Conservation (phyloP, 2,329 filamentous ascomycete genomes). For the Aspergillus persii region DNA sequence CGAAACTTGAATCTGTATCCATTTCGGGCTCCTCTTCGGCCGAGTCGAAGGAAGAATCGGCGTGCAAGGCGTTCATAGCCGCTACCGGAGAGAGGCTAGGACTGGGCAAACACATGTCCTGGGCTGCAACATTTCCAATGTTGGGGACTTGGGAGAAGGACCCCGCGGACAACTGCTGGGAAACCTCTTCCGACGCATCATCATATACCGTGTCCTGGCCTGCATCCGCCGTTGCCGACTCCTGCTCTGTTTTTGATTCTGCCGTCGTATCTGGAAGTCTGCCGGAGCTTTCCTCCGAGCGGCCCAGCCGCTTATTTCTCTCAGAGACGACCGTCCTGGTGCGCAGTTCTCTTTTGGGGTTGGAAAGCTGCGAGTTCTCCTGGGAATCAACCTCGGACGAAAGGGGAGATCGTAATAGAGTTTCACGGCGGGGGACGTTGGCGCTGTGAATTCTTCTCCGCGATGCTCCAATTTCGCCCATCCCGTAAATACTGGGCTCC, state of each 20-base stretch:
- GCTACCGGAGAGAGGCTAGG: constrained; percentile 89
- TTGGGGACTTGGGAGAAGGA: constrained; percentile 40
- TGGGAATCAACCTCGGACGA: constrained; percentile 31
- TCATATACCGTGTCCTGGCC: constrained; percentile 27
- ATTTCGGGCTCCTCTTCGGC: constrained; percentile 39
- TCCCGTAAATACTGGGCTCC: constrained; percentile 31
- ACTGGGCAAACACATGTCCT: constrained; percentile 91
- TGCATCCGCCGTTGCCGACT: constrained; percentile 10
- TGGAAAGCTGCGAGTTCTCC: constrained; percentile 12
- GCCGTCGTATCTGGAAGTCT: constrained; percentile 14
- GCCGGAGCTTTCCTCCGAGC: constrained; percentile 9
- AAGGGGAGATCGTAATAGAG: constrained; percentile 31
- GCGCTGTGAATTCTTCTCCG: constrained; percentile 34
- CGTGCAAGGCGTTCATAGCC: constrained; percentile 61
- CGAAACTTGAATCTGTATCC: constrained; percentile 45
- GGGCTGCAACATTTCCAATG: constrained; percentile 69
- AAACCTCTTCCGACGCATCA: constrained; percentile 18
- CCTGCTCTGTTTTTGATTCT: constrained; percentile 8
- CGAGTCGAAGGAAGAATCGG: constrained; percentile 44
- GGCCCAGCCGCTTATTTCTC: constrained; percentile 15
- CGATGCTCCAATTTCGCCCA: constrained; percentile 25
- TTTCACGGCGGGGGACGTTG: constrained; percentile 31
- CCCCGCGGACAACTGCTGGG: constrained; percentile 21
- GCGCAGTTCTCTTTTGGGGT: constrained; percentile 20
- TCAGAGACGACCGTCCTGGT: constrained; percentile 15